phyloP scores from a whole-genome alignment of 148 eudicot species.

The Rhododendron williamsianum region DNA sequence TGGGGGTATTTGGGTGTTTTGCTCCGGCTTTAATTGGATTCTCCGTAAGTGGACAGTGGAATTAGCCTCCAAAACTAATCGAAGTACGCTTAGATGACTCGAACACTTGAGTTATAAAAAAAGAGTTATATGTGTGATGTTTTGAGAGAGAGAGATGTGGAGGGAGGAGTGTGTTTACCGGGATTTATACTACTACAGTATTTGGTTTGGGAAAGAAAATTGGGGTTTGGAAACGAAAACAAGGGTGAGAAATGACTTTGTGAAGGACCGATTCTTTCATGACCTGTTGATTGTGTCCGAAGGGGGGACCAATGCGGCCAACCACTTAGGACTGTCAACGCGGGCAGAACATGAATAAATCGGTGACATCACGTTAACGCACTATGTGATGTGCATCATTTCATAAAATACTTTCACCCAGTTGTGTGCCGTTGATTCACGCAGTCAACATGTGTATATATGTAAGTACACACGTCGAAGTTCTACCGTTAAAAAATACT shows the following conservation, averaged over 20 bases:
- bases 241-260: background rate
- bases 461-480: no score
- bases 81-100: background rate
- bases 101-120: no score
- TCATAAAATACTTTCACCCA: no score
- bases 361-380: no score
- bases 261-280: background rate
- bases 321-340: background rate
- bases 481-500: background rate
- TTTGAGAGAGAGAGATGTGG: background rate
- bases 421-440: no score
- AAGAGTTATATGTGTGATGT: no score
- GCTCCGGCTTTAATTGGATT: no score
- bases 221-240: background rate
- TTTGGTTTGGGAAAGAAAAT: background rate
- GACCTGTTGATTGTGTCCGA: background rate
- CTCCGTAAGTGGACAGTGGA: rapidly evolving
- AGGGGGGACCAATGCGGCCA: background rate
- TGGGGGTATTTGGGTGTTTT: background rate
- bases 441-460: no score
- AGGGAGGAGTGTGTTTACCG: background rate
- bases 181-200: background rate
- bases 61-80: rapidly evolving
- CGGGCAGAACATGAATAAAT: no score
- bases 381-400: no score